Evolutionary conservation across 225 moss, liverwort and hornwort species (phyloP).

Genomic region (Physcomitrellopsis africana): DNA sequence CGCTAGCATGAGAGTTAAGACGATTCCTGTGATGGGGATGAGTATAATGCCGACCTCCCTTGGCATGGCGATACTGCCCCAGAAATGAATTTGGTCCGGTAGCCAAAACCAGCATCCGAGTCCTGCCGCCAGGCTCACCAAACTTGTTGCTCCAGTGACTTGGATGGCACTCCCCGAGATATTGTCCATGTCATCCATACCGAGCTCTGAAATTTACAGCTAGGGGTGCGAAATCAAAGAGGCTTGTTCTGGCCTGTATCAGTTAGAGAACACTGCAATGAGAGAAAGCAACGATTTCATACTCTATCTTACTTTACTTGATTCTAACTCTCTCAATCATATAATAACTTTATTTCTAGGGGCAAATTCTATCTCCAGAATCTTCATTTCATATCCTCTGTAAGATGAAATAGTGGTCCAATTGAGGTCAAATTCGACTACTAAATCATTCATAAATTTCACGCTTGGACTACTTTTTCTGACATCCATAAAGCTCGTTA

Average conservation of each 20-base stretch:
- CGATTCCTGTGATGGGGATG: constrained; percentile 57
- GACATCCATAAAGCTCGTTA: no score
- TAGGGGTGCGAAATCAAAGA: not conserved
- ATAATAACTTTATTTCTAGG: no score
- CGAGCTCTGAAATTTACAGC: constrained; percentile 3
- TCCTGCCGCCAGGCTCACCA: constrained; percentile 50
- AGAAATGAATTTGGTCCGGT: constrained; percentile 50
- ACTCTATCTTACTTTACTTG: no score
- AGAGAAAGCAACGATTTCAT: constrained; percentile 5
- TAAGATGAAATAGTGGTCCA: no score
- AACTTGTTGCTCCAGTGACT: constrained; percentile 47
- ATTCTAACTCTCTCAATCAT: no score
- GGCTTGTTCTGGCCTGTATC: constrained; percentile 4
- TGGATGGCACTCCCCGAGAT: constrained; percentile 42
- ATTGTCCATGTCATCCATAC: constrained; percentile 50
- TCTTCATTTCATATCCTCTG: no score
- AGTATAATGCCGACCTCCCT: constrained; percentile 49
- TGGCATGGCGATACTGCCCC: constrained; percentile 47
- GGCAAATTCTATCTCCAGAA: no score
- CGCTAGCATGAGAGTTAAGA: constrained; percentile 53
- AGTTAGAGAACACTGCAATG: constrained; percentile 8
- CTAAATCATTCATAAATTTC: no score
- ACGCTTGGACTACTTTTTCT: no score
- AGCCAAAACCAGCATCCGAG: constrained; percentile 58
- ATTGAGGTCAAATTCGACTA: no score